phyloP scores from a whole-genome alignment of 2,329 filamentous ascomycete genomes.

The Aspergillus viridinutans region DNA sequence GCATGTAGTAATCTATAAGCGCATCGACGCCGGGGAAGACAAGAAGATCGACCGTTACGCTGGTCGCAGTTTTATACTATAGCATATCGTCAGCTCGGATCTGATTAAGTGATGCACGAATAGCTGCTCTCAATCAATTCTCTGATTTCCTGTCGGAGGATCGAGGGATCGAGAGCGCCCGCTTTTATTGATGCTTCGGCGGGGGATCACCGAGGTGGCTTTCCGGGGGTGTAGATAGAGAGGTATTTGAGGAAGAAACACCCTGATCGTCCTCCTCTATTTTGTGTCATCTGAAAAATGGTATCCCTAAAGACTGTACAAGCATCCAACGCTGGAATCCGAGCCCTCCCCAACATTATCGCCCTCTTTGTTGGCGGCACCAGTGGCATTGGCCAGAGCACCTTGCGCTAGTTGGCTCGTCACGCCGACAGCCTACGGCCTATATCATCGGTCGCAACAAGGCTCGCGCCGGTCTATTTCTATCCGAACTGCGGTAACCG shows the following conservation, averaged over 20 bases:
- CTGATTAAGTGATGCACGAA: not conserved
- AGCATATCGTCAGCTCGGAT: not conserved
- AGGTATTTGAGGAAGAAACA: not conserved
- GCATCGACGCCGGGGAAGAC: not conserved
- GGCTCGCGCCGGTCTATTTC: constrained; percentile 34
- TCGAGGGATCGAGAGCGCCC: not conserved
- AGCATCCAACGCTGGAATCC: not conserved
- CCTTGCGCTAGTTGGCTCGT: constrained; percentile 46
- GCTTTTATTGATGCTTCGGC: constrained; percentile 3
- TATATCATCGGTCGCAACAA: constrained; percentile 50
- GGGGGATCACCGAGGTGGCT: constrained; percentile 2
- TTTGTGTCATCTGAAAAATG: not conserved
- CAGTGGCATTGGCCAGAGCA: constrained; percentile 51
- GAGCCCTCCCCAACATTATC: not conserved
- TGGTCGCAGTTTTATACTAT: not conserved
- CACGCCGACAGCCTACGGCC: constrained; percentile 38
- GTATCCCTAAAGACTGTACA: not conserved
- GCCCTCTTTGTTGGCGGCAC: constrained; percentile 54
- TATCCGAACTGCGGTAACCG: constrained; percentile 38
- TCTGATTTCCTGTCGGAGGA: not conserved
- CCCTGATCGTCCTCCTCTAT: not conserved
- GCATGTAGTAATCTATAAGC: not conserved
- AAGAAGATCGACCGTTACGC: not conserved
- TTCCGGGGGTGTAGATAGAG: not conserved
- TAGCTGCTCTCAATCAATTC: not conserved